These are phyloP conservation scores for Capsicum rhomboideum DNA, from an alignment of 257 asterid genomes.

Conservation along the genomic window DNA sequence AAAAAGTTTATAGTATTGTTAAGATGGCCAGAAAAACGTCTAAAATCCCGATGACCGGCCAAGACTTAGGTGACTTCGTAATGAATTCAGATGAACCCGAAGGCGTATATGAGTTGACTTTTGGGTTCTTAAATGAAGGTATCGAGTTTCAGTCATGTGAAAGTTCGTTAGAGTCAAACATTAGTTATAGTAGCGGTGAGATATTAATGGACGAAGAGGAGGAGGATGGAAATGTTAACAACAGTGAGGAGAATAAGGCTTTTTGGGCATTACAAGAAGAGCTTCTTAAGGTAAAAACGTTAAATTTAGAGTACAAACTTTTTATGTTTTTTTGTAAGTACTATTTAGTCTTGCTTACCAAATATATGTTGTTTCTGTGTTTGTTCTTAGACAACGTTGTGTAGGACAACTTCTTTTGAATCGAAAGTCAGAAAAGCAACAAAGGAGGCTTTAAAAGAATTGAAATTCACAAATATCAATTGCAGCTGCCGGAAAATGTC, in stretches of 20 bases:
- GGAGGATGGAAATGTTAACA: slow-evolving; percentile 1
- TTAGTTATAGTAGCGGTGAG: background rate
- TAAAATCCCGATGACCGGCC: background rate
- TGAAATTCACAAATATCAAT: background rate
- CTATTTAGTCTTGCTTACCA: no score
- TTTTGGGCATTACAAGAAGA: slow-evolving; percentile 28
- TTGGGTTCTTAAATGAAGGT: slow-evolving; percentile 27
- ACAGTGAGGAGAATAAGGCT: slow-evolving; percentile 9
- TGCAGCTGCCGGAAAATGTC: slow-evolving; percentile 25
- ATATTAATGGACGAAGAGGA: slow-evolving; percentile 4
- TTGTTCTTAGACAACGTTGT: slow-evolving; percentile 16
- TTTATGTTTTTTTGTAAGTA: no score
- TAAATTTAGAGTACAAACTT: no score
- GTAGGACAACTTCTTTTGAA: slow-evolving; percentile 23
- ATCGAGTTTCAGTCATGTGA: slow-evolving; percentile 8
- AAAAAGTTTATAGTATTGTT: background rate
- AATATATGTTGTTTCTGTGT: no score
- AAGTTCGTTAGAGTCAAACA: background rate
- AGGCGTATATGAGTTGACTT: slow-evolving; percentile 9
- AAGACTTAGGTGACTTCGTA: background rate
- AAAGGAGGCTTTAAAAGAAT: slow-evolving; percentile 23
- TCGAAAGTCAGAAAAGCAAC: slow-evolving; percentile 15
- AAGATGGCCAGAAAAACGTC: background rate
- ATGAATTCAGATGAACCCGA: slow-evolving; percentile 9
- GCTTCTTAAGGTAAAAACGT: slow-evolving; percentile 17